Percentiles rank a stretch among this genome's conserved stretches.
Conservation (phyloP, 2,329 filamentous ascomycete species). For the Claviceps sorghi region DNA sequence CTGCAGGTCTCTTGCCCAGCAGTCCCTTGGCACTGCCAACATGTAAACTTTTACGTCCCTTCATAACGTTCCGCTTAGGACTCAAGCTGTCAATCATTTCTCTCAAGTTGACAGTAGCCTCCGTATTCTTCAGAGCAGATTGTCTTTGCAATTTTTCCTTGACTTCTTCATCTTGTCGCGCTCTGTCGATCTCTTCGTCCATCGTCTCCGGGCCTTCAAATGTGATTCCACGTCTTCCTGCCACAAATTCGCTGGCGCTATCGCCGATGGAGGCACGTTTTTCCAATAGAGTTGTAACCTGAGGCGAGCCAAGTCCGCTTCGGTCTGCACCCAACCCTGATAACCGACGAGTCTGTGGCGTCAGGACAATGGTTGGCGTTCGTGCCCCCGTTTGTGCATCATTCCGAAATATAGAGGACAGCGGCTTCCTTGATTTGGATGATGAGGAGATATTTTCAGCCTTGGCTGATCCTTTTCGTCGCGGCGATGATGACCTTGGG, state of each 20-base stretch:
- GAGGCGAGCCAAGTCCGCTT: constrained; percentile 60
- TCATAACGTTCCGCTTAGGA: constrained; percentile 54
- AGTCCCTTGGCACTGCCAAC: constrained; percentile 60
- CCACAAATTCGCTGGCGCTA: constrained; percentile 46
- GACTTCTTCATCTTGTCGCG: constrained; percentile 43
- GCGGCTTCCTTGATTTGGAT: constrained; percentile 13
- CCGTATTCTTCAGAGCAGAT: constrained; percentile 34
- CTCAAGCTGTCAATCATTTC: constrained; percentile 68
- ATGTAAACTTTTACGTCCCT: constrained; percentile 60
- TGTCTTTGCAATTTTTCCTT: constrained; percentile 41
- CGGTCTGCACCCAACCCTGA: constrained; percentile 58
- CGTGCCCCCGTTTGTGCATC: constrained; percentile 37
- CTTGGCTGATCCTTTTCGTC: constrained; percentile 2
- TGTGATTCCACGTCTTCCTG: constrained; percentile 35
- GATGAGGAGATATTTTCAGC: constrained; percentile 9
- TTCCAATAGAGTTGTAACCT: constrained; percentile 55
- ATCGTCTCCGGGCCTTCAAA: constrained; percentile 53
- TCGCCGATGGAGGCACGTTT: constrained; percentile 59
- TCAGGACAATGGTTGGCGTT: constrained; percentile 50
- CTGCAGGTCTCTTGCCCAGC: constrained; percentile 57
- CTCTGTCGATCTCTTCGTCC: constrained; percentile 47
- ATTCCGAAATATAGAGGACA: constrained; percentile 35
- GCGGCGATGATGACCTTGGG: constrained; percentile 6
- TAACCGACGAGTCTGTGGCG: constrained; percentile 32
- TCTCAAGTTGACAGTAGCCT: constrained; percentile 52